These are phyloP conservation scores for Casuarina glauca DNA, from an alignment of 306 rosid species.

Conservation along the genomic window DNA sequence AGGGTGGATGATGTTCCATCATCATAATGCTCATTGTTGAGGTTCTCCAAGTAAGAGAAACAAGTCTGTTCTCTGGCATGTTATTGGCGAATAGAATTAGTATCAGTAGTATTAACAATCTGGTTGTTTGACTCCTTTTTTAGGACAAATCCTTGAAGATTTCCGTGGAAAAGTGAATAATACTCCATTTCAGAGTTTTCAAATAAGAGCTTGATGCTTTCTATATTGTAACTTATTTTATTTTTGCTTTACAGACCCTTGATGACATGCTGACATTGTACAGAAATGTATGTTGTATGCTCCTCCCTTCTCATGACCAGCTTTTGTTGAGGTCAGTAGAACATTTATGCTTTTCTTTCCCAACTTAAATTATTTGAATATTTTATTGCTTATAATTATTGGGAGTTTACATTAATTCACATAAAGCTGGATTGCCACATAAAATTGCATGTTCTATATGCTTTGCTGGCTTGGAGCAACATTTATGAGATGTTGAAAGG, in stretches of 20 bases:
- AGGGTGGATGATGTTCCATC: conserved; percentile 5
- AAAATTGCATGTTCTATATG: background rate
- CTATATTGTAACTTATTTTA: conserved; percentile 13
- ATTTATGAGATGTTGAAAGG: too few relatives aligned
- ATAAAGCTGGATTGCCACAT: background rate
- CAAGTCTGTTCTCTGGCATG: background rate
- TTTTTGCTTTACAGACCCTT: conserved; percentile 60
- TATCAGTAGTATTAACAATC: background rate
- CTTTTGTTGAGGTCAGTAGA: conserved; percentile 58
- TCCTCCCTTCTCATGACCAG: conserved; percentile 57
- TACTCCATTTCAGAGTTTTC: background rate
- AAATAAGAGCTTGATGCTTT: conserved; percentile 8
- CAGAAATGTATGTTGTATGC: conserved; percentile 47
- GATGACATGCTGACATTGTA: conserved; percentile 59
- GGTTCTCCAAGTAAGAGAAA: background rate
- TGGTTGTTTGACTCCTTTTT: background rate
- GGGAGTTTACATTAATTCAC: too few relatives aligned
- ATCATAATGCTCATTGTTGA: conserved; percentile 2
- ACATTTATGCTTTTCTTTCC: conserved; percentile 2
- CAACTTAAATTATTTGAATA: background rate
- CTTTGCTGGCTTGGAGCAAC: too few relatives aligned
- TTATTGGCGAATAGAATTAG: background rate
- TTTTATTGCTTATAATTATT: background rate
- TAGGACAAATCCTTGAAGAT: conserved; percentile 1
- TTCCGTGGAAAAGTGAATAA: conserved; percentile 4